Evolutionary conservation across 805 yeast species (phyloP).

Genomic region (Osmozyma mogii): DNA sequence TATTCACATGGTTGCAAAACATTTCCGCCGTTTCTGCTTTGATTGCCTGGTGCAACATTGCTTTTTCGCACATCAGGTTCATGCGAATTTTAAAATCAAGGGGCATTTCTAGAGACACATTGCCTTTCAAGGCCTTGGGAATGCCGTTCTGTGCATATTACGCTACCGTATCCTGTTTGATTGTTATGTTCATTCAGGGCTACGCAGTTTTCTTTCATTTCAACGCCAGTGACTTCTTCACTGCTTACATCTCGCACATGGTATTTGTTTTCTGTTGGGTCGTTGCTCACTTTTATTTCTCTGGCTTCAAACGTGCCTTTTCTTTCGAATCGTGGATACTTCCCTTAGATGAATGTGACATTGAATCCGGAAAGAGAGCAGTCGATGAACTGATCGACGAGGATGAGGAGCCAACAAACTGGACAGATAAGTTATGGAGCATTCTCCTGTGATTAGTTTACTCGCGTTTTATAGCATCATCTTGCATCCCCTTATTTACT

Average conservation of each 20-base stretch:
- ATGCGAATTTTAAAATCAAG: constrained; percentile 56
- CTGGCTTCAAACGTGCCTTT: constrained; percentile 28
- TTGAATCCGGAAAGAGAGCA: constrained; percentile 59
- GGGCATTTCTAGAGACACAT: constrained; percentile 56
- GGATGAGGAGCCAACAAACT: no score
- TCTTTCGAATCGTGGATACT: constrained; percentile 33
- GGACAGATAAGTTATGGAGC: no score
- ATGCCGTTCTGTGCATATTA: constrained; percentile 67
- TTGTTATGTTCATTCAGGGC: constrained; percentile 68
- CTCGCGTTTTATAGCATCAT: no score
- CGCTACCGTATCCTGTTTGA: constrained; percentile 42
- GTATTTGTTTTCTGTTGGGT: constrained; percentile 50
- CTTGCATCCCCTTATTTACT: no score
- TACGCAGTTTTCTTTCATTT: constrained; percentile 53
- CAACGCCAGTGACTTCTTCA: constrained; percentile 51
- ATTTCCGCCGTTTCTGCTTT: constrained; percentile 74
- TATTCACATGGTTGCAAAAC: constrained; percentile 66
- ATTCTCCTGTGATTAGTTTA: no score
- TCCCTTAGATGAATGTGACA: constrained; percentile 56
- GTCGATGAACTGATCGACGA: constrained; percentile 55
- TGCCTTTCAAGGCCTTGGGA: constrained; percentile 65
- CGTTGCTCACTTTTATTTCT: constrained; percentile 45
- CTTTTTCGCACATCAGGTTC: constrained; percentile 59
- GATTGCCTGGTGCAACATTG: constrained; percentile 64
- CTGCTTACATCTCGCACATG: constrained; percentile 66